Percentiles rank a stretch among this genome's conserved stretches.
phyloP scores from a whole-genome alignment of 169 alveolate genomes.

The Babesia divergens region DNA sequence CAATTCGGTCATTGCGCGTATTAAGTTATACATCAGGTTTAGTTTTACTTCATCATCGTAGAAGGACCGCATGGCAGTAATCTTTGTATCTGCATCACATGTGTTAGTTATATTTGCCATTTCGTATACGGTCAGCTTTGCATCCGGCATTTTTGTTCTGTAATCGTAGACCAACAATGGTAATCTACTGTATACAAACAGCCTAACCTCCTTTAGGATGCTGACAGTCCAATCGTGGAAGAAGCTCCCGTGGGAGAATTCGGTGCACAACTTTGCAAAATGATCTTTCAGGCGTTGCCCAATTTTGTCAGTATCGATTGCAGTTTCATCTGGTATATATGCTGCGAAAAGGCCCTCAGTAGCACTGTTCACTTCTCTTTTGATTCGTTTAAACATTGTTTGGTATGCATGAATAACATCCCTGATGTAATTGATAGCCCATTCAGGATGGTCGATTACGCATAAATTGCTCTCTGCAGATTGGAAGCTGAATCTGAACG shows the following conservation, averaged over 20 bases:
- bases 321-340: neutral
- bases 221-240: conserved; percentile 19
- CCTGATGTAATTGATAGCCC: conserved; percentile 52
- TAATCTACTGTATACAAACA: conserved; percentile 50
- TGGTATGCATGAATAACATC: conserved; percentile 19
- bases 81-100: neutral
- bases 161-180: conserved; percentile 60
- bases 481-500: conserved; percentile 57
- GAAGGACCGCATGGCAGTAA: conserved; percentile 18
- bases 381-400: conserved; percentile 16
- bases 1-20: conserved; percentile 39
- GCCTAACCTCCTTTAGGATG: conserved; percentile 42
- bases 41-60: conserved; percentile 17
- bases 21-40: conserved; percentile 24
- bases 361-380: conserved; percentile 28
- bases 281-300: neutral
- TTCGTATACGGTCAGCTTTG: neutral
- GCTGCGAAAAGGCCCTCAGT: conserved; percentile 18
- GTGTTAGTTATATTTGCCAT: conserved; percentile 20
- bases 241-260: neutral
- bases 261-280: conserved; percentile 5
- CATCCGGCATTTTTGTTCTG: neutral
- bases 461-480: conserved; percentile 46
- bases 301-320: neutral
- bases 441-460: conserved; percentile 51